Conservation (phyloP, 2,329 filamentous ascomycete species). For the Torrubiellomyces zombiae region DNA sequence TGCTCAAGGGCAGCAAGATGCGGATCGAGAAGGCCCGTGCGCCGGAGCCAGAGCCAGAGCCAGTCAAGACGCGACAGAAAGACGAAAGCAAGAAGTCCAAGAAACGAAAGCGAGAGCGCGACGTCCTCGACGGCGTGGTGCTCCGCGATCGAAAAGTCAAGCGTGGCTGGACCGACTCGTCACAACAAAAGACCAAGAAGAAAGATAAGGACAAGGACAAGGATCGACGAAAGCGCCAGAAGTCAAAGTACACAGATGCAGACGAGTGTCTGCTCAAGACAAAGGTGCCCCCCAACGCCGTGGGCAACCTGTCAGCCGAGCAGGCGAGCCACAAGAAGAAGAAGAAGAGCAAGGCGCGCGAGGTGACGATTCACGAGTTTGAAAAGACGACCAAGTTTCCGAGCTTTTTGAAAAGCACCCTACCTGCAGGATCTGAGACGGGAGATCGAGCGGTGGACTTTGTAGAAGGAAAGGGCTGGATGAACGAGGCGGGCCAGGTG, state of each 20-base stretch:
- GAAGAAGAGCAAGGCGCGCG: slow-evolving; percentile 30
- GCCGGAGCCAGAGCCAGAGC: slow-evolving; percentile 28
- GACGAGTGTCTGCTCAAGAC: slow-evolving; percentile 78
- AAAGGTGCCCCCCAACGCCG: slow-evolving; percentile 38
- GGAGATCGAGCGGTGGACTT: slow-evolving; percentile 38
- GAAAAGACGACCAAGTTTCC: slow-evolving; percentile 69
- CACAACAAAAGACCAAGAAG: slow-evolving; percentile 28
- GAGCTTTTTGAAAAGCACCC: slow-evolving; percentile 51
- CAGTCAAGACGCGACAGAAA: slow-evolving; percentile 12
- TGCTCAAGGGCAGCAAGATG: slow-evolving; percentile 72
- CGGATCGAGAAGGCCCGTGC: slow-evolving; percentile 66
- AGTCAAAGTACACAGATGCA: slow-evolving; percentile 66
- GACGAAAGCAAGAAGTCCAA: slow-evolving; percentile 17
- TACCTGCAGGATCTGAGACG: slow-evolving; percentile 10
- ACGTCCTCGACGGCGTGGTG: slow-evolving; percentile 48
- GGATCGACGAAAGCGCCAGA: slow-evolving; percentile 40
- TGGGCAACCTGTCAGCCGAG: slow-evolving; percentile 24
- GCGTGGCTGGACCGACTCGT: slow-evolving; percentile 70
- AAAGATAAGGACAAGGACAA: slow-evolving; percentile 32
- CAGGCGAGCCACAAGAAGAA: slow-evolving; percentile 39
- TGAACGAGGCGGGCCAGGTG: slow-evolving; percentile 61
- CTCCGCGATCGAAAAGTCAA: slow-evolving; percentile 67
- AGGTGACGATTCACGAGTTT: slow-evolving; percentile 75
- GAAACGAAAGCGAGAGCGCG: slow-evolving; percentile 34
- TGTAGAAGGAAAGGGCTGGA: slow-evolving; percentile 76